These are phyloP conservation scores for Catharanthus roseus DNA, from an alignment of 257 asterid species.

Conservation along the genomic window DNA sequence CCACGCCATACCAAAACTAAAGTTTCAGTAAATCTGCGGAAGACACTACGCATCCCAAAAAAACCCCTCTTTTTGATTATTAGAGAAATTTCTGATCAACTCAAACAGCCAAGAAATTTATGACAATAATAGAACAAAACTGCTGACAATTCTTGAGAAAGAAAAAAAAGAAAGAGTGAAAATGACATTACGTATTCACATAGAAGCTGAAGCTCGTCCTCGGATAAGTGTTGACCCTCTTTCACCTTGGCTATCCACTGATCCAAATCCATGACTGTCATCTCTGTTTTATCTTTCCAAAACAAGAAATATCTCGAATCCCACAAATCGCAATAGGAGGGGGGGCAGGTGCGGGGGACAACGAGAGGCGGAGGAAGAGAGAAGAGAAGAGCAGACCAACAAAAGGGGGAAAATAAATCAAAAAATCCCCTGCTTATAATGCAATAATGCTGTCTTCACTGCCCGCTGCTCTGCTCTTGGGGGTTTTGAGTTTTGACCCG, in stretches of 20 bases:
- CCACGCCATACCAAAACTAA: background rate
- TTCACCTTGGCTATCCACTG: slow-evolving; percentile 93
- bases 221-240: slow-evolving; percentile 97
- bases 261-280: slow-evolving; percentile 83
- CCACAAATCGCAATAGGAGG: background rate
- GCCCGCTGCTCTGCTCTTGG: background rate
- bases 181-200: slow-evolving; percentile 79
- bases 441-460: background rate
- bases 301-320: background rate
- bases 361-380: background rate
- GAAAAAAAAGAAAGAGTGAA: slow-evolving; percentile 1
- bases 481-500: too few species aligned
- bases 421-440: background rate
- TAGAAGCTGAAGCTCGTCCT: slow-evolving; percentile 97
- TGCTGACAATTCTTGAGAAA: background rate
- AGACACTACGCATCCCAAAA: background rate
- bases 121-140: background rate
- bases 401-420: background rate
- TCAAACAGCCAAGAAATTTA: background rate
- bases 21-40: background rate
- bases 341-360: too few species aligned
- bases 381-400: background rate
- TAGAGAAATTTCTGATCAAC: background rate
- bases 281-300: background rate
- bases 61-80: background rate